A percentile compares a stretch with the other conserved stretches of the same genome.
Evolutionary conservation across 345 rosid species (phyloP).

Genomic region (Populus ilicifolia): DNA sequence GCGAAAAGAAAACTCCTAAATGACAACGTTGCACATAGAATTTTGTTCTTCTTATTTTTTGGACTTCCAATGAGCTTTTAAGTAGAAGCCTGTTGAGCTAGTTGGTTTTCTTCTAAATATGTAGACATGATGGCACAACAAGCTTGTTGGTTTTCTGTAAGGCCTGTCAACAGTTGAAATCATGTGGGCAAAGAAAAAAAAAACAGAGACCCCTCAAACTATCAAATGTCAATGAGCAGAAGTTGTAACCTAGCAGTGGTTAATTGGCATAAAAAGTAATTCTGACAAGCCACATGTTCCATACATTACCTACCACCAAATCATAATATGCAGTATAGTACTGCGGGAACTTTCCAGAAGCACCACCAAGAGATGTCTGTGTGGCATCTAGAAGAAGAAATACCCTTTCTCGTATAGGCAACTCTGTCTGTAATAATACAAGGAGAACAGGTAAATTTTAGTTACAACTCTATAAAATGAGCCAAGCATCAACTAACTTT

Average conservation of each 20-base stretch:
- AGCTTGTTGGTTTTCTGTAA: background rate
- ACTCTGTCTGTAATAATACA: constrained; percentile 59
- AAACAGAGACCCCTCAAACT: background rate
- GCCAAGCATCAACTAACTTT: constrained; percentile 16
- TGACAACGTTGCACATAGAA: too few species aligned
- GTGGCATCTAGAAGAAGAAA: constrained; percentile 97
- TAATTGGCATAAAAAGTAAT: background rate
- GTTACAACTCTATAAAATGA: constrained; percentile 13
- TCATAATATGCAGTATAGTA: constrained; percentile 80
- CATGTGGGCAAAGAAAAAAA: background rate
- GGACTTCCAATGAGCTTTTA: too few species aligned
- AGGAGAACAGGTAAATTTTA: constrained; percentile 10
- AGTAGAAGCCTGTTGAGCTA: too few species aligned
- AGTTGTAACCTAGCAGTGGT: background rate
- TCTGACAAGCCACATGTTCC: background rate
- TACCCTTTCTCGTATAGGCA: constrained; percentile 80
- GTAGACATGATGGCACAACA: background rate
- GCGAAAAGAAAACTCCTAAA: too few species aligned
- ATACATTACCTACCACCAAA: constrained; percentile 68
- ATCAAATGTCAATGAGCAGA: background rate
- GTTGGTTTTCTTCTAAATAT: too few species aligned
- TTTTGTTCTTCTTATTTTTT: too few species aligned
- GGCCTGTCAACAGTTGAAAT: background rate
- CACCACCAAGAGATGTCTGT: constrained; percentile 90
- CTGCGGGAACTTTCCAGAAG: constrained; percentile 84